Evolutionary conservation across 345 rosid genomes (phyloP), one percentile per base, ranked within the genome.

Genomic region (Ceriops tagal): DNA sequence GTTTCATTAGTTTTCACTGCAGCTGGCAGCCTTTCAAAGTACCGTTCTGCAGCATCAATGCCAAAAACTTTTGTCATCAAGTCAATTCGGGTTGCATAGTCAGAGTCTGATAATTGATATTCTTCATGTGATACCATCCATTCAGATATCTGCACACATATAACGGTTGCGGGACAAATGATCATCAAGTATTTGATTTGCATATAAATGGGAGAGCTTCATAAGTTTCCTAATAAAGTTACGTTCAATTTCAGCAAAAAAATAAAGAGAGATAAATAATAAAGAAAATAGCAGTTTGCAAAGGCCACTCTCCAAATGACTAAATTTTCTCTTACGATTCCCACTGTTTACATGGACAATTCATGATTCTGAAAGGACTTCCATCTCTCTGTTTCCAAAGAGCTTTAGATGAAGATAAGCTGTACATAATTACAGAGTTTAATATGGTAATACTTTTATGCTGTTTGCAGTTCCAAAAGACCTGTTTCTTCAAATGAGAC

Each of bases 41-140:
- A 95, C 34, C 87, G 90, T 52, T 92, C 96, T 64, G 97, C 97
- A 70, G 96, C 90, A 79, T 92, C 89, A 21, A 89, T 77, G 9
- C 99, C 97, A 61, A 89, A 92, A 58, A 92, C 97, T 81, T 89
- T 92, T 0, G 89, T 79, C 89, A 87, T 92, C 77, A 95, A 77
- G 74, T 89, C 96, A 19, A 92, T 90, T 15, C 91, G 85, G 1
- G 73, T 58, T 0, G 96, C 96, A 68, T 83, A 87, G 72, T 95
- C 99, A 37, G 83, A 69, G 73, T 89, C 89, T 19, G 80, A 86
- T 72, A 87, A 69, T 73, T 86, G 82, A 31, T 70, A 77, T 67
- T 86, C 89, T 60, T 85, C 79, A 79, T 78, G 68, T 6, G 81
- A 65, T 77, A 84, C 85, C 91, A 93, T 89, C 96, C 96, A 93